Conservation (phyloP, 106 monocot species). For the Dioscorea zingiberensis region DNA sequence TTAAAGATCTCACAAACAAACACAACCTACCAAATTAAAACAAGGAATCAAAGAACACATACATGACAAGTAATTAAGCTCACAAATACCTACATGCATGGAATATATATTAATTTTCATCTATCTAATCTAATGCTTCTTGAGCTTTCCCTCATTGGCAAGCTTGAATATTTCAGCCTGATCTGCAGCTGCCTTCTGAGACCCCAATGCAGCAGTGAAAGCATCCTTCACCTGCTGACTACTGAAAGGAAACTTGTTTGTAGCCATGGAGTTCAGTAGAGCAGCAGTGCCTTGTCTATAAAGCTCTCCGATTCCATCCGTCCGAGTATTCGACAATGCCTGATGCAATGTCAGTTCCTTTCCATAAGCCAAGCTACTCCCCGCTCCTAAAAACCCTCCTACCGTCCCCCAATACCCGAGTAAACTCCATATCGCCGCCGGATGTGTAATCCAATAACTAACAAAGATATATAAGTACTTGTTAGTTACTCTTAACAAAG, state of each 20-base stretch:
- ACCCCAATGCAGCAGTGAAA: conserved; percentile 33
- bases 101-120: background rate
- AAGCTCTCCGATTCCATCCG: conserved; percentile 58
- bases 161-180: conserved; percentile 62
- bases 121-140: conserved; percentile 8
- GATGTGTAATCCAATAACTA: conserved; percentile 88
- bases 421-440: conserved; percentile 36
- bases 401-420: conserved; percentile 48
- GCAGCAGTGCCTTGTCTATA: conserved; percentile 71
- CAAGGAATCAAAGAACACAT: too few relatives aligned
- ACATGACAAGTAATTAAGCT: background rate
- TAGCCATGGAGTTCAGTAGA: conserved; percentile 67
- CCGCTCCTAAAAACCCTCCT: conserved; percentile 43
- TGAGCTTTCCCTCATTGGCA: conserved; percentile 48
- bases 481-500: too few relatives aligned
- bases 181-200: conserved; percentile 31
- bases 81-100: background rate
- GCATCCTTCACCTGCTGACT: conserved; percentile 56
- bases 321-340: conserved; percentile 51
- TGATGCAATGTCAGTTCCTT: conserved; percentile 40
- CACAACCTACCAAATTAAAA: background rate
- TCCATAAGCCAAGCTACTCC: conserved; percentile 24
- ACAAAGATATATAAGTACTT: background rate
- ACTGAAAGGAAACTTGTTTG: conserved; percentile 39
- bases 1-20: background rate